Evolutionary conservation across 1,284 basidiomycete genomes (phyloP).

Genomic region (Cutaneotrichosporon sp.): DNA sequence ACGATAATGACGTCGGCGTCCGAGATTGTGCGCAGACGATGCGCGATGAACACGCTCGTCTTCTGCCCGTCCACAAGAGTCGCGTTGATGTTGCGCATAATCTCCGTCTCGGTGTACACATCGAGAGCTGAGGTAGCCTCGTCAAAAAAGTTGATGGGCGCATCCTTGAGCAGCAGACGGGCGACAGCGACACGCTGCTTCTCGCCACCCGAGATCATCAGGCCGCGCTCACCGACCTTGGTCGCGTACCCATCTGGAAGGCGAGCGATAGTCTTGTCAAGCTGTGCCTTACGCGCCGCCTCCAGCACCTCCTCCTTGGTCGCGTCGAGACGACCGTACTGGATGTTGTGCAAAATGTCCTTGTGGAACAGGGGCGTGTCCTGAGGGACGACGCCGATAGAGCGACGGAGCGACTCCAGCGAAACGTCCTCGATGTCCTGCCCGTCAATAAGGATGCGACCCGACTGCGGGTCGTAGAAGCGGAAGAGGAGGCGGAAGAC

Average conservation of each 20-base stretch:
- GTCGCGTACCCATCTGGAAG: constrained; percentile 85
- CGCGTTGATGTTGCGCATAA: constrained; percentile 91
- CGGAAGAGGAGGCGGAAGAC: constrained; percentile 91
- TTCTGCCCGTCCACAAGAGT: constrained; percentile 72
- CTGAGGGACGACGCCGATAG: constrained; percentile 93
- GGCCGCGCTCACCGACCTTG: constrained; percentile 88
- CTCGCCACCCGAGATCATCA: constrained; percentile 98
- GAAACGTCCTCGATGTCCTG: constrained; percentile 79
- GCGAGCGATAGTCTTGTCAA: constrained; percentile 74
- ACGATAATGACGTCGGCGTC: constrained; percentile 91
- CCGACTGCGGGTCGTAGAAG: constrained; percentile 83
- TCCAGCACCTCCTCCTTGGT: constrained; percentile 83
- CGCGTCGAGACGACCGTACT: constrained; percentile 87
- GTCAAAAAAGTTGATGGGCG: constrained; percentile 94
- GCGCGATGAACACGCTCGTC: constrained; percentile 94
- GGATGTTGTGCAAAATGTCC: constrained; percentile 89
- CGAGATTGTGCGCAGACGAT: constrained; percentile 83
- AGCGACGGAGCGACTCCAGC: constrained; percentile 68
- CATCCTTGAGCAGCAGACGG: constrained; percentile 86
- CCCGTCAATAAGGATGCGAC: constrained; percentile 70
- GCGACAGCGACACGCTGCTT: constrained; percentile 96
- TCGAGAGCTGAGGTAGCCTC: constrained; percentile 98
- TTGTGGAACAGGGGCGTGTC: constrained; percentile 97
- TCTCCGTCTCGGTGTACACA: constrained; percentile 86
- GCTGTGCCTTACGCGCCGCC: constrained; percentile 80